Evolutionary conservation across 2,329 filamentous ascomycete genomes (phyloP).

Genomic region (Cadophora sp.): DNA sequence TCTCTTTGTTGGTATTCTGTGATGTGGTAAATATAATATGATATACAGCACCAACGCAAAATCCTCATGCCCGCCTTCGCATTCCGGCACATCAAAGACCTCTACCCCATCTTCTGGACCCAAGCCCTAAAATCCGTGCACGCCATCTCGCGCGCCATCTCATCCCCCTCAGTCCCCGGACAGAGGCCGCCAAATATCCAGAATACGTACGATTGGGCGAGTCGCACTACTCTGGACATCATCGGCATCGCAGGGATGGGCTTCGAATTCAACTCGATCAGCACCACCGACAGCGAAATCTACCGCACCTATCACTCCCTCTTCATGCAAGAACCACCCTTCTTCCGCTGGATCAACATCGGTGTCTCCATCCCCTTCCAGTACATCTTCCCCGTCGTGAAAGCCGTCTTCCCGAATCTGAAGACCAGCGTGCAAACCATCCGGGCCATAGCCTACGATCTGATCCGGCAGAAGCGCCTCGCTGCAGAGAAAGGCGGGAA

Average conservation of each 20-base stretch:
- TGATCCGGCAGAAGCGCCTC: slow-evolving; percentile 74
- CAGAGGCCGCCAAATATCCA: not conserved
- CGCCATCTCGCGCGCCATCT: not conserved
- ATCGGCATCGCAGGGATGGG: slow-evolving; percentile 76
- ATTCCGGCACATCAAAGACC: slow-evolving; percentile 83
- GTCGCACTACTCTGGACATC: slow-evolving; percentile 74
- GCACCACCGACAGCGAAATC: slow-evolving; percentile 64
- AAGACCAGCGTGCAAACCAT: slow-evolving; percentile 62
- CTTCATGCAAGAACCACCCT: slow-evolving; percentile 47
- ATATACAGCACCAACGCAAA: slow-evolving; percentile 63
- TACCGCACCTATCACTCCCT: slow-evolving; percentile 62
- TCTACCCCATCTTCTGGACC: slow-evolving; percentile 84
- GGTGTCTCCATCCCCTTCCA: slow-evolving; percentile 60
- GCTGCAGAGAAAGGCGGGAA: slow-evolving; percentile 55
- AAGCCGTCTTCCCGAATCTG: not conserved
- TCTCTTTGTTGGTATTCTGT: too few species aligned
- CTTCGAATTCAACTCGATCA: slow-evolving; percentile 70
- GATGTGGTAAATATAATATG: too few species aligned
- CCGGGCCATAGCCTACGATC: slow-evolving; percentile 67
- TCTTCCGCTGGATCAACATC: slow-evolving; percentile 31
- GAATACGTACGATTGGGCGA: slow-evolving; percentile 57
- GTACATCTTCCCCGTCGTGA: not conserved
- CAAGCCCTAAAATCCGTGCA: slow-evolving; percentile 4
- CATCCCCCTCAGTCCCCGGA: not conserved
- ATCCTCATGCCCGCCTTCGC: slow-evolving; percentile 82